Conservation (phyloP, 2,329 filamentous ascomycete genomes). For the Davidsoniella eucalypti region DNA sequence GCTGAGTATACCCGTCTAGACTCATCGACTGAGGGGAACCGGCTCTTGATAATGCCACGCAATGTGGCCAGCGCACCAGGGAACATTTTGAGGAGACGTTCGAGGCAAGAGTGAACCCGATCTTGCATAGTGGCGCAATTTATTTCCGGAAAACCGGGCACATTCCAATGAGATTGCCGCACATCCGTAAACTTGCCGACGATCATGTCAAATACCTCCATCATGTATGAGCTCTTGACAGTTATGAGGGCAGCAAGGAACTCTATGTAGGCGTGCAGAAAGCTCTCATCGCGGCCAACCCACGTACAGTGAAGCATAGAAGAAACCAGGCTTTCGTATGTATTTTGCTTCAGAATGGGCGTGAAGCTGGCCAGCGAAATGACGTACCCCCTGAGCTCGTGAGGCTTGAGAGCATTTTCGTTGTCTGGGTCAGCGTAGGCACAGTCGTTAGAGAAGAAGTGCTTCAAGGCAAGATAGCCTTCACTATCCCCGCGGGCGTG, state of each 20-base stretch:
- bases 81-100: conserved; percentile 62
- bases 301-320: conserved; percentile 45
- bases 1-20: conserved; percentile 63
- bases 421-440: conserved; percentile 26
- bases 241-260: conserved; percentile 61
- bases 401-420: conserved; percentile 29
- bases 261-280: conserved; percentile 49
- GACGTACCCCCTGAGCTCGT: conserved; percentile 44
- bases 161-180: conserved; percentile 28
- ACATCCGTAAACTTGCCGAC: conserved; percentile 56
- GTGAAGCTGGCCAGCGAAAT: conserved; percentile 45
- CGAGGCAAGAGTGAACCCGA: conserved; percentile 59
- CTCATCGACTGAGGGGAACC: conserved; percentile 65
- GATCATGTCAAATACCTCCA: conserved; percentile 60
- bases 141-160: conserved; percentile 40
- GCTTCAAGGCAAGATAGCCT: conserved; percentile 44
- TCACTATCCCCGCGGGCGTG: conserved; percentile 41
- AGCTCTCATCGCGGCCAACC: conserved; percentile 47
- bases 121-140: conserved; percentile 48
- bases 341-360: conserved; percentile 40
- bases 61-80: conserved; percentile 61
- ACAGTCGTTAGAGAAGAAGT: conserved; percentile 36
- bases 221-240: conserved; percentile 65
- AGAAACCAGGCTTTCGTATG: conserved; percentile 41
- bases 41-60: conserved; percentile 45